phyloP scores from a whole-genome alignment of 208 protist species.

The Leishmania arabica region DNA sequence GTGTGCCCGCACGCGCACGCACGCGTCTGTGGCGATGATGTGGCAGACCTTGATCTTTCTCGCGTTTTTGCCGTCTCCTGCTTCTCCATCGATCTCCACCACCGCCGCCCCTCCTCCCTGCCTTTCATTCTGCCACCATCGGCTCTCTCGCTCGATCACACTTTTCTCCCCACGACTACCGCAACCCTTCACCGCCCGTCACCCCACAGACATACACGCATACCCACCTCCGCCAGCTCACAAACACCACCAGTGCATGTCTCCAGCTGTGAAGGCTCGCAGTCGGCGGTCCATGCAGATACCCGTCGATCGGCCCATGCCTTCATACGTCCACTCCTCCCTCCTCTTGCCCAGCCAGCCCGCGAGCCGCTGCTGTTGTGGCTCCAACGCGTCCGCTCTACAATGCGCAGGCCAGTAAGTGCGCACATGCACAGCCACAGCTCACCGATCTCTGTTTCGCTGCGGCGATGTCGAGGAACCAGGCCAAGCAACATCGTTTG shows the following conservation, averaged over 20 bases:
- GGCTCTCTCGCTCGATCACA: background rate
- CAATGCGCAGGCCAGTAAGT: background rate
- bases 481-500: background rate
- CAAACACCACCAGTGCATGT: background rate
- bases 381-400: background rate
- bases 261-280: background rate
- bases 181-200: background rate
- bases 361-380: background rate
- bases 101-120: too few species aligned
- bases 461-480: background rate
- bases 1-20: background rate
- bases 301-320: background rate
- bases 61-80: background rate
- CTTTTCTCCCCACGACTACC: background rate
- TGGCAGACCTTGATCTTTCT: background rate
- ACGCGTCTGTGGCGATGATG: background rate
- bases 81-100: background rate
- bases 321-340: background rate
- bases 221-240: background rate
- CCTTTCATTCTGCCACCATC: background rate
- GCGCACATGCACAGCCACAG: background rate
- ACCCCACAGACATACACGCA: background rate
- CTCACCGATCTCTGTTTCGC: background rate
- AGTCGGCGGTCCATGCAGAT: background rate
- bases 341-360: background rate